Evolutionary conservation across 2,329 filamentous ascomycete genomes (phyloP), one percentile per base, ranked within the genome.

Genomic region (Hypomyces perniciosus): DNA sequence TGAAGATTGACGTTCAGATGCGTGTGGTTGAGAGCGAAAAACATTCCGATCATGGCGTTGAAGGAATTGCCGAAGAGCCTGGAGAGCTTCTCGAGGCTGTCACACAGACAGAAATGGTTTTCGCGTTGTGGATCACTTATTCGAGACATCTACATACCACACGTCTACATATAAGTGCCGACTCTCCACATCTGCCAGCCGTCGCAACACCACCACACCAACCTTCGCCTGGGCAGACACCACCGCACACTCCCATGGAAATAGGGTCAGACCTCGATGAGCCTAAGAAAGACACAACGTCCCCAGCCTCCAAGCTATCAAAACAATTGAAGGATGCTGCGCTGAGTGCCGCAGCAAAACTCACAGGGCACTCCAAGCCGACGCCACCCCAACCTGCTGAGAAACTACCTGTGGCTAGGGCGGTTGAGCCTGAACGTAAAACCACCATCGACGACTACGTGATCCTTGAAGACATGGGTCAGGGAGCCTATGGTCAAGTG

Each of bases 381-480:
- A 38, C 62, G 12, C 53, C 62, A 26, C 59, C 66, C 33, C 66
- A 65, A 56, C 54, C 63, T 29, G 54, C 51, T 44, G 69, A 69
- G 37, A 64, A 65, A 50, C 54, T 66, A 8, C 53, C 70, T 4
- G 62, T 61, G 1, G 59, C 72, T 56, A 54, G 74, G 59, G 65
- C 62, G 7, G 59, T 63, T 10, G 66, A 72, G 44, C 61, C 72
- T 9, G 55, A 65, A 28, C 64, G 74, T 58, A 96, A 95, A 72
- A 93, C 93, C 69, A 84, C 81, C 1, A 97, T 99, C 57, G 78
- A 86, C 48, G 90, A 96, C 65, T 99, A 96, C 66, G 78, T 85
- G 39, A 92, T 99, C 54, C 75, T 99, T 9, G 93, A 99, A 69
- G 93, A 99, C 54, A 97, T 99, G 92, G 93, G 93, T 4, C 90